phyloP scores from a whole-genome alignment of 208 protist species.

The Acanthamoeba lenticulata region DNA sequence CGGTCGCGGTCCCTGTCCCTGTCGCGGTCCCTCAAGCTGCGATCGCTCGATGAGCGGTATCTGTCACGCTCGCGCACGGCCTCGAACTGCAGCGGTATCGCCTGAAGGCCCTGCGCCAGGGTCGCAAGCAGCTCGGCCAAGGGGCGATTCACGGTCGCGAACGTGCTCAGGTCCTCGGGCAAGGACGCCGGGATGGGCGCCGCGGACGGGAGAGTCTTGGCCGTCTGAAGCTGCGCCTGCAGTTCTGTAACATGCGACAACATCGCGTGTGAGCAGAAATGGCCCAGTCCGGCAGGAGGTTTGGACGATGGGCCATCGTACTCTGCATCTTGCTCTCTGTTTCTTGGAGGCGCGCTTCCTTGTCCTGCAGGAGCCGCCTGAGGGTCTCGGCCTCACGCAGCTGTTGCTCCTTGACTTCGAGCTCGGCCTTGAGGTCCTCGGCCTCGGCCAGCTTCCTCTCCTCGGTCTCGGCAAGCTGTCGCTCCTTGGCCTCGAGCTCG shows the following conservation, averaged over 20 bases:
- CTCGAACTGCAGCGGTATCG: not conserved
- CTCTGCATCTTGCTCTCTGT: slow-evolving; percentile 22
- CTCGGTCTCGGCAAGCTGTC: not conserved
- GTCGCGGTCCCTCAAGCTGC: not conserved
- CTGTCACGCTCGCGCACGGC: not conserved
- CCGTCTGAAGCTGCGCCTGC: not conserved
- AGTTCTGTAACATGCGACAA: not conserved
- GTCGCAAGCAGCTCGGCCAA: not conserved
- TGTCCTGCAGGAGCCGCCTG: not conserved
- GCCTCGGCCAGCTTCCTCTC: not conserved
- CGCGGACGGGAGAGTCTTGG: not conserved
- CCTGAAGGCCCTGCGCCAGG: not conserved
- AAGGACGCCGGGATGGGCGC: not conserved
- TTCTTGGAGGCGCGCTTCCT: not conserved
- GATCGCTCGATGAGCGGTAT: not conserved
- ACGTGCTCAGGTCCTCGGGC: not conserved
- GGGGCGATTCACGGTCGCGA: not conserved
- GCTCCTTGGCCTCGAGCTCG: not conserved
- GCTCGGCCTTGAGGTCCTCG: not conserved
- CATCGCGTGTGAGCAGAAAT: not conserved
- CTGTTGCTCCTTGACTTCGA: slow-evolving; percentile 16
- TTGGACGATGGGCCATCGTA: too few species aligned
- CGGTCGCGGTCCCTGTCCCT: not conserved
- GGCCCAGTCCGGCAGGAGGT: too few species aligned
- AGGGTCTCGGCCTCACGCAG: not conserved